Evolutionary conservation across 805 yeast species (phyloP).

Genomic region (Kuraishia molischiana): DNA sequence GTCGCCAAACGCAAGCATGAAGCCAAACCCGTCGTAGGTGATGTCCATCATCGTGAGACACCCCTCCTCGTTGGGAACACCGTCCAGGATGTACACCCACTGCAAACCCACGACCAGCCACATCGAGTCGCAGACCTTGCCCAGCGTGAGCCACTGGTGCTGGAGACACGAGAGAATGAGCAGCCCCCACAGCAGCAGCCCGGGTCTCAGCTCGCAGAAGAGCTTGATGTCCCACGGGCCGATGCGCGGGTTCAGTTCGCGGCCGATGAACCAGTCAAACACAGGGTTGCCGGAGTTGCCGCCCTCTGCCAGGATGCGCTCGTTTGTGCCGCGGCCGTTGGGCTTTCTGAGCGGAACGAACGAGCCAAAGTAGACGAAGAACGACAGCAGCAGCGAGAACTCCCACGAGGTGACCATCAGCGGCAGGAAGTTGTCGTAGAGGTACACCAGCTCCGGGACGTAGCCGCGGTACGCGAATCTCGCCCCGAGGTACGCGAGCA

Average conservation of each 20-base stretch:
- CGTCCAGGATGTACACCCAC: slow-evolving; percentile 79
- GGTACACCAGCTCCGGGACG: slow-evolving; percentile 72
- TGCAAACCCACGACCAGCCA: slow-evolving; percentile 61
- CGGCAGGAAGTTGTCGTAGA: slow-evolving; percentile 60
- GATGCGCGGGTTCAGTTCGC: slow-evolving; percentile 88
- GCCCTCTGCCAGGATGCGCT: slow-evolving; percentile 70
- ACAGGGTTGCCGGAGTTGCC: slow-evolving; percentile 73
- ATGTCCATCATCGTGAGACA: slow-evolving; percentile 90
- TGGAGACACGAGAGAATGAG: slow-evolving; percentile 75
- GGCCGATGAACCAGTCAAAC: slow-evolving; percentile 95
- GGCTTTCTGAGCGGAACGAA: slow-evolving; percentile 44
- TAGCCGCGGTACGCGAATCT: slow-evolving; percentile 45
- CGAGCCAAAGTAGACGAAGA: slow-evolving; percentile 56
- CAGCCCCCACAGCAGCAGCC: slow-evolving; percentile 77
- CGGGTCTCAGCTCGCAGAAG: slow-evolving; percentile 92
- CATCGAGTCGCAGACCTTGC: slow-evolving; percentile 62
- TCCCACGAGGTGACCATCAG: slow-evolving; percentile 53
- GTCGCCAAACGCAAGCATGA: slow-evolving; percentile 93
- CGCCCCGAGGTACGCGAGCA: slow-evolving; percentile 28
- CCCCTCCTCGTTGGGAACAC: slow-evolving; percentile 87
- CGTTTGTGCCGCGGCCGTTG: slow-evolving; percentile 48
- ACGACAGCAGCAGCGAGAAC: slow-evolving; percentile 55
- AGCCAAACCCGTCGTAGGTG: slow-evolving; percentile 95
- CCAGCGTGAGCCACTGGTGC: slow-evolving; percentile 57
- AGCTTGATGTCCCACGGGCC: slow-evolving; percentile 82